phyloP scores from a whole-genome alignment of 2,329 filamentous ascomycete species.

The Trichophyton schoenleinii region DNA sequence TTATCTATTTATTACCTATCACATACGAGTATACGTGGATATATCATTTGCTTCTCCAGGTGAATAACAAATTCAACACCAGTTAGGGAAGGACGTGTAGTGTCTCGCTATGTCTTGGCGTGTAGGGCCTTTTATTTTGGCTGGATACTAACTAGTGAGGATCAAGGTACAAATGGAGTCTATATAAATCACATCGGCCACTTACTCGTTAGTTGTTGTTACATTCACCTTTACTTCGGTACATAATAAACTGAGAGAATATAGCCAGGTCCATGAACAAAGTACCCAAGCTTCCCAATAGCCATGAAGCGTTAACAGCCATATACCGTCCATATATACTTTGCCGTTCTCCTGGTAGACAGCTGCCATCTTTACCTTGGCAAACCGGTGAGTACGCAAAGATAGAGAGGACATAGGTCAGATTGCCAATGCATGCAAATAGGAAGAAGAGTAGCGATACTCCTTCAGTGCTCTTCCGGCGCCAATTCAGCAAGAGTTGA shows the following conservation, averaged over 20 bases:
- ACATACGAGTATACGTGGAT: no score
- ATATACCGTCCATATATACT: slow-evolving; percentile 68
- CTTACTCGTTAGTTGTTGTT: slow-evolving; percentile 11
- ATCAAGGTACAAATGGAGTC: no score
- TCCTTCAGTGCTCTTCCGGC: slow-evolving; percentile 83
- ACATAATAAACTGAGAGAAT: slow-evolving; percentile 85
- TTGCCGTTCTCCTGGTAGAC: slow-evolving; percentile 52
- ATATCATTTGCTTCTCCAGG: no score
- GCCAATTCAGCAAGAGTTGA: slow-evolving; percentile 83
- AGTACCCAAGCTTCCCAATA: slow-evolving; percentile 79
- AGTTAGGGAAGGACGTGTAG: no score
- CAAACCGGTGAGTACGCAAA: slow-evolving; percentile 77
- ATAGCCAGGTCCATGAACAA: slow-evolving; percentile 73
- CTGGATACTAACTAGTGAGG: no score
- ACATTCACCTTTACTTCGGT: slow-evolving; percentile 36
- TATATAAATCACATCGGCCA: neutral
- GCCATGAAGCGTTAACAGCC: slow-evolving; percentile 79
- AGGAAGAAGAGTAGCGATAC: slow-evolving; percentile 91
- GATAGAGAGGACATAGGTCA: slow-evolving; percentile 87
- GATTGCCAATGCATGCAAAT: slow-evolving; percentile 88
- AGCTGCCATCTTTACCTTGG: slow-evolving; percentile 31
- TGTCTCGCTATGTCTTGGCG: no score
- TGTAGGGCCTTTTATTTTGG: no score
- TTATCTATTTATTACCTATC: no score
- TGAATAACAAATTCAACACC: no score